A percentile compares a stretch with the other conserved stretches of the same genome.
phyloP scores from a whole-genome alignment of 1,284 basidiomycete species.

The Apiotrichum gracile region DNA sequence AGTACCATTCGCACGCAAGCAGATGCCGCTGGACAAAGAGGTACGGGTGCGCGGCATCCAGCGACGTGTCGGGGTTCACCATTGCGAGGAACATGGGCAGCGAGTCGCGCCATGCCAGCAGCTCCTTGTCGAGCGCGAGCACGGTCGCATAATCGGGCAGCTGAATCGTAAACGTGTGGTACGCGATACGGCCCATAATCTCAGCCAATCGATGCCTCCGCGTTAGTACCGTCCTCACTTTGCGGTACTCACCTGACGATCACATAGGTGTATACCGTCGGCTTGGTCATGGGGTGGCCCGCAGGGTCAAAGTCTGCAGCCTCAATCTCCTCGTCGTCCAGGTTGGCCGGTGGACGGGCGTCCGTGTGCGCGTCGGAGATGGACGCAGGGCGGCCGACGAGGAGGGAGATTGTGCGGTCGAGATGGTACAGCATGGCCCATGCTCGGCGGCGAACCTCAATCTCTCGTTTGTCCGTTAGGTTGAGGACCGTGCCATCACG shows the following conservation, averaged over 20 bases:
- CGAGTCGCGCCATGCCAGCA: slow-evolving; percentile 44
- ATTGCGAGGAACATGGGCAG: slow-evolving; percentile 45
- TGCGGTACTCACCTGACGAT: slow-evolving; percentile 36
- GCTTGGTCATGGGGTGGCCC: slow-evolving; percentile 45
- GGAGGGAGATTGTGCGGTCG: slow-evolving; percentile 46
- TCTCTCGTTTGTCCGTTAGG: slow-evolving; percentile 44
- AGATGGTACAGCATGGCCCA: slow-evolving; percentile 49
- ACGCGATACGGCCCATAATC: slow-evolving; percentile 49
- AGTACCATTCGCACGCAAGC: slow-evolving; percentile 45
- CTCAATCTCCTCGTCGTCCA: slow-evolving; percentile 49
- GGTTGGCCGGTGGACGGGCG: slow-evolving; percentile 46
- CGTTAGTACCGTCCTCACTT: background rate
- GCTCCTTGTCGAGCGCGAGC: slow-evolving; percentile 47
- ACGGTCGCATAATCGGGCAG: slow-evolving; percentile 49
- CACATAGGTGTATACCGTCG: slow-evolving; percentile 48
- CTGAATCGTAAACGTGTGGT: slow-evolving; percentile 49
- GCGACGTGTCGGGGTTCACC: slow-evolving; percentile 38
- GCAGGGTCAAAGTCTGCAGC: slow-evolving; percentile 44
- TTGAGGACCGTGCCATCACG: slow-evolving; percentile 48
- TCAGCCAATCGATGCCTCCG: slow-evolving; percentile 45
- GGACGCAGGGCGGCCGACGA: slow-evolving; percentile 47
- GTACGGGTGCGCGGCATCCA: slow-evolving; percentile 41
- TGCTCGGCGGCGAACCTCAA: slow-evolving; percentile 47
- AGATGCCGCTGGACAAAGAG: slow-evolving; percentile 46
- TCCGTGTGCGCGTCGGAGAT: slow-evolving; percentile 49